Evolutionary conservation across 2,329 filamentous ascomycete genomes (phyloP).

Genomic region (Cladosporium phlei): DNA sequence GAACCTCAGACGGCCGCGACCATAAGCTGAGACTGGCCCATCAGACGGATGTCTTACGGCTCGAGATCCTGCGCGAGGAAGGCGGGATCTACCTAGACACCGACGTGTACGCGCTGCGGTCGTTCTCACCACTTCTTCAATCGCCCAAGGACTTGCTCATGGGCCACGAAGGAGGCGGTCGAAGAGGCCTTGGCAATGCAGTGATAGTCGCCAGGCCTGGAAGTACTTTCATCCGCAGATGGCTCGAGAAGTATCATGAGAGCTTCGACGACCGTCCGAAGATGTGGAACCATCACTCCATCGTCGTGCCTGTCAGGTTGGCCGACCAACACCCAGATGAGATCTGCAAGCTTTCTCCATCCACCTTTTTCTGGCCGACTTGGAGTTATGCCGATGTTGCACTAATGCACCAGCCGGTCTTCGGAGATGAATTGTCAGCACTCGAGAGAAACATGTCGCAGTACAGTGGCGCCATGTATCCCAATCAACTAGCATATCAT

Average conservation of each 20-base stretch:
- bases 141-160: slow-evolving; percentile 15
- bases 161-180: slow-evolving; percentile 19
- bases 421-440: neutral
- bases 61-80: slow-evolving; percentile 14
- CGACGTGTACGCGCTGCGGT: slow-evolving; percentile 16
- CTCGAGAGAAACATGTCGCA: slow-evolving; percentile 6
- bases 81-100: slow-evolving; percentile 19
- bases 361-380: slow-evolving; percentile 17
- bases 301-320: slow-evolving; percentile 13
- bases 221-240: slow-evolving; percentile 16
- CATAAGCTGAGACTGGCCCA: slow-evolving; percentile 11
- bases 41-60: slow-evolving; percentile 16
- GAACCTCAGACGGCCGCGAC: neutral
- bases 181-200: slow-evolving; percentile 17
- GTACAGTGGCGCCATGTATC: slow-evolving; percentile 16
- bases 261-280: slow-evolving; percentile 11
- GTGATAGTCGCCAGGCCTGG: slow-evolving; percentile 15
- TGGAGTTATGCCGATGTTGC: slow-evolving; percentile 13
- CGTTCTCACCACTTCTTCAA: slow-evolving; percentile 14
- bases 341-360: slow-evolving; percentile 16
- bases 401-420: slow-evolving; percentile 15
- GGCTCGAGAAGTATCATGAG: slow-evolving; percentile 12
- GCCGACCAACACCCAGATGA: slow-evolving; percentile 12
- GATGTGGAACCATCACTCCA: slow-evolving; percentile 17
- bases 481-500: slow-evolving; percentile 16